These are phyloP conservation scores for Pseudogymnoascus sp. DNA, from an alignment of 2,329 filamentous ascomycete species.

Conservation along the genomic window DNA sequence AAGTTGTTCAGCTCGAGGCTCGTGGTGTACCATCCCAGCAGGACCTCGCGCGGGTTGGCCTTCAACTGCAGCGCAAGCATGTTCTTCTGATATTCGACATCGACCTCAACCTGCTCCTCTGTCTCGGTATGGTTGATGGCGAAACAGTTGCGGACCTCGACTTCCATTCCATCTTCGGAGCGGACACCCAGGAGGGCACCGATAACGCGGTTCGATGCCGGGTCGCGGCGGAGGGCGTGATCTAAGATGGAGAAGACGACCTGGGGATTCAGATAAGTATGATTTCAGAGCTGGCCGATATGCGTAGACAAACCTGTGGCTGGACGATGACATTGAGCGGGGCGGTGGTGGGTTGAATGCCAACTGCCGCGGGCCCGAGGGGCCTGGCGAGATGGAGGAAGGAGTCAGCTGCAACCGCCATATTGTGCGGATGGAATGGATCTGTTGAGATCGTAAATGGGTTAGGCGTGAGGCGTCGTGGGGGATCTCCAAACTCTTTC, in stretches of 20 bases:
- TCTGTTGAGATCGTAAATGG: slow-evolving; percentile 9
- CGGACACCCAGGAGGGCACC: slow-evolving; percentile 88
- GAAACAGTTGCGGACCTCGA: slow-evolving; percentile 93
- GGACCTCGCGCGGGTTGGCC: slow-evolving; percentile 84
- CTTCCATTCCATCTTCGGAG: slow-evolving; percentile 93
- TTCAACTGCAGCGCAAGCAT: slow-evolving; percentile 94
- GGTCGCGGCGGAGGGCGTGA: slow-evolving; percentile 80
- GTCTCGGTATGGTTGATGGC: slow-evolving; percentile 98
- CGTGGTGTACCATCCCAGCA: slow-evolving; percentile 98
- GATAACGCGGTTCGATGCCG: slow-evolving; percentile 91
- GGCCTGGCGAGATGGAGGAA: slow-evolving; percentile 94
- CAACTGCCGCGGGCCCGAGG: slow-evolving; percentile 70
- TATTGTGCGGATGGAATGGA: slow-evolving; percentile 43
- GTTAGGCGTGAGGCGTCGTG: slow-evolving; percentile 12
- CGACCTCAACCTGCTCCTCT: slow-evolving; percentile 96
- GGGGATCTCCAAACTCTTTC: slow-evolving; percentile 12
- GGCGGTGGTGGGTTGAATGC: slow-evolving; percentile 75
- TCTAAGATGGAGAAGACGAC: slow-evolving; percentile 74
- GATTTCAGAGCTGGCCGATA: background rate
- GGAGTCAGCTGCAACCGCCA: slow-evolving; percentile 67
- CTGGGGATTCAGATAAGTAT: slow-evolving; percentile 34
- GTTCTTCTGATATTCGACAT: slow-evolving; percentile 99
- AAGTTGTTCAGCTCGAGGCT: slow-evolving; percentile 96
- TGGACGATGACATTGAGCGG: slow-evolving; percentile 92
- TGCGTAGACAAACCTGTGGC: slow-evolving; percentile 63